Conservation (phyloP, 306 rosid genomes). For the Leucaena leucocephala region DNA sequence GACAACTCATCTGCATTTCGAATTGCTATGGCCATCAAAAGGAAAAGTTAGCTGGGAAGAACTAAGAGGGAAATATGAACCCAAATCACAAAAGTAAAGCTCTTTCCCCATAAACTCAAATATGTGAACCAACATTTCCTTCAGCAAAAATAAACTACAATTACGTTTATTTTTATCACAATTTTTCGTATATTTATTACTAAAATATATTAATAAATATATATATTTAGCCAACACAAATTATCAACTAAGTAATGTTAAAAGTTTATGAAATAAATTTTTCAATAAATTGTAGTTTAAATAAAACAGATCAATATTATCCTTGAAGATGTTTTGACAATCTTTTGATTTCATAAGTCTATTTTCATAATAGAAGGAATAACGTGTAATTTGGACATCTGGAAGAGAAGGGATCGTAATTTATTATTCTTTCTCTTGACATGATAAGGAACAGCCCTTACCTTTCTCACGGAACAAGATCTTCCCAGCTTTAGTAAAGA, state of each 20-base stretch:
- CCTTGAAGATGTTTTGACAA: neutral
- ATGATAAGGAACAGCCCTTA: conserved; percentile 30
- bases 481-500: conserved; percentile 87
- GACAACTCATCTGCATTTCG: conserved; percentile 83
- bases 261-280: neutral
- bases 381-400: neutral
- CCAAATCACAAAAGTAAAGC: neutral
- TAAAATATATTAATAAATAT: neutral
- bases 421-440: neutral
- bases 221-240: neutral
- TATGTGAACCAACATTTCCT: neutral
- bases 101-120: neutral
- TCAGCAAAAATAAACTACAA: neutral
- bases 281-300: neutral
- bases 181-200: neutral
- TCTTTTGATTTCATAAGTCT: neutral
- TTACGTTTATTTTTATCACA: neutral
- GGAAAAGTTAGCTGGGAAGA: conserved; percentile 12
- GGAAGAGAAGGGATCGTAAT: neutral
- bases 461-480: conserved; percentile 84
- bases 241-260: neutral
- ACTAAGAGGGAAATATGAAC: neutral
- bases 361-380: neutral
- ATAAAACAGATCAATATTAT: neutral
- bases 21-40: conserved; percentile 50